Conservation (phyloP, 1,284 basidiomycete species). For the Apiotrichum akiyoshidainum region DNA sequence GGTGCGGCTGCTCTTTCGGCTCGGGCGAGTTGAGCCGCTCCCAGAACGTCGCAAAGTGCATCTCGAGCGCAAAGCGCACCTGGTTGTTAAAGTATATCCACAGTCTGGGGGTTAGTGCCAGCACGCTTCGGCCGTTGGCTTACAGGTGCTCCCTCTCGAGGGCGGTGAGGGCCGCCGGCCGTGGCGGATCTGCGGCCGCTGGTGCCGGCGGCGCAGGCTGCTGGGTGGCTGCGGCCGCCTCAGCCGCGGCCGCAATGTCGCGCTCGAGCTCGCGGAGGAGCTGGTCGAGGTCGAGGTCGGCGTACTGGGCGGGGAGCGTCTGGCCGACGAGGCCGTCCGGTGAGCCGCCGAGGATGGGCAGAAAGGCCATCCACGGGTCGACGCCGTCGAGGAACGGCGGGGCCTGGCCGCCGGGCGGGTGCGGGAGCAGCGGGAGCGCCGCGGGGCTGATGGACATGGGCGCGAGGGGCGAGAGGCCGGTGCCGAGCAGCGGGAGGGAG, state of each 20-base stretch:
- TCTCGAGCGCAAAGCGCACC: constrained; percentile 22
- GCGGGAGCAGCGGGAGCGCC: too few species aligned
- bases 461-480: not conserved
- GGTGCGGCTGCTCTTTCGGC: constrained; percentile 20
- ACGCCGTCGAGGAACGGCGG: not conserved
- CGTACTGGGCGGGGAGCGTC: constrained; percentile 1
- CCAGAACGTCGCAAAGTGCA: constrained; percentile 25
- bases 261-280: not conserved
- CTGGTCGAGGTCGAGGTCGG: constrained; percentile 13
- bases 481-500: not conserved
- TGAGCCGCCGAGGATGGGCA: not conserved
- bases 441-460: constrained; percentile 2
- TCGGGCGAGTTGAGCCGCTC: constrained; percentile 12
- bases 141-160: constrained; percentile 17
- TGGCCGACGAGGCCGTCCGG: not conserved
- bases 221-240: not conserved
- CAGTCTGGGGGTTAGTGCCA: constrained; percentile 5
- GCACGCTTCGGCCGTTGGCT: constrained; percentile 6
- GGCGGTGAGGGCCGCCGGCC: not conserved
- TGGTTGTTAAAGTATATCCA: constrained; percentile 26
- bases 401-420: too few species aligned
- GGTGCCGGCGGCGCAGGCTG: not conserved
- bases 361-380: not conserved
- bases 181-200: not conserved
- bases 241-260: constrained; percentile 2